These are phyloP conservation scores for Stevia rebaudiana DNA, from an alignment of 140 eudicot genomes.

Conservation along the genomic window DNA sequence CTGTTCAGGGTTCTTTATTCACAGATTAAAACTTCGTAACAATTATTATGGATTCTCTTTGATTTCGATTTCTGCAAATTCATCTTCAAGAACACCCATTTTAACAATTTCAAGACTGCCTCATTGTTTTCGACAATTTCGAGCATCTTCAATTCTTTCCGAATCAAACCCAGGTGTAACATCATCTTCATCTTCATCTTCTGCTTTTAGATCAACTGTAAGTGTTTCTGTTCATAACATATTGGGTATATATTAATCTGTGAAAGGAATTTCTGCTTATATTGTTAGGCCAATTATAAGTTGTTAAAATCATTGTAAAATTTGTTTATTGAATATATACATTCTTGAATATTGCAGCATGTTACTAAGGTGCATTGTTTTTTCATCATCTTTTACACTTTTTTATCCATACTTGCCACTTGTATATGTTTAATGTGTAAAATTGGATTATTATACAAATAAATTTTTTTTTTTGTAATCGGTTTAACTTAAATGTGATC, in stretches of 20 bases:
- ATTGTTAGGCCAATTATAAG: neutral
- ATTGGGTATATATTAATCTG: neutral
- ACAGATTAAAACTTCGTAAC: slow-evolving; percentile 42
- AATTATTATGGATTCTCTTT: slow-evolving; percentile 27
- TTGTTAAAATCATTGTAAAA: neutral
- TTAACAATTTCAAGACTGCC: slow-evolving; percentile 17
- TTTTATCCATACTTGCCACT: too few species aligned
- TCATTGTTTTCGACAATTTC: slow-evolving; percentile 31
- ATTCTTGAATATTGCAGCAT: neutral
- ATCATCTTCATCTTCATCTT: slow-evolving; percentile 30
- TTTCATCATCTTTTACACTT: neutral
- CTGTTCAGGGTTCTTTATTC: slow-evolving; percentile 38
- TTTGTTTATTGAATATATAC: neutral
- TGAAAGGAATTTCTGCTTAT: neutral
- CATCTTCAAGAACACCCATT: slow-evolving; percentile 22
- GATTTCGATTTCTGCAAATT: slow-evolving; percentile 29
- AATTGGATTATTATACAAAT: too few species aligned
- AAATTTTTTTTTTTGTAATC: too few species aligned
- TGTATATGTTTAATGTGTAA: too few species aligned
- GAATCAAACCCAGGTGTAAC: slow-evolving; percentile 43
- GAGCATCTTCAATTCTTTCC: slow-evolving; percentile 39
- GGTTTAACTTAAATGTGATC: too few species aligned
- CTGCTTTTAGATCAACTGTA: slow-evolving; percentile 39
- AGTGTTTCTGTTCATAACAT: slow-evolving; percentile 18
- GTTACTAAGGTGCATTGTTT: slow-evolving; percentile 15